Evolutionary conservation across 1,284 basidiomycete species (phyloP), one percentile per base, ranked within the genome.

Genomic region (Malassezia nana): DNA sequence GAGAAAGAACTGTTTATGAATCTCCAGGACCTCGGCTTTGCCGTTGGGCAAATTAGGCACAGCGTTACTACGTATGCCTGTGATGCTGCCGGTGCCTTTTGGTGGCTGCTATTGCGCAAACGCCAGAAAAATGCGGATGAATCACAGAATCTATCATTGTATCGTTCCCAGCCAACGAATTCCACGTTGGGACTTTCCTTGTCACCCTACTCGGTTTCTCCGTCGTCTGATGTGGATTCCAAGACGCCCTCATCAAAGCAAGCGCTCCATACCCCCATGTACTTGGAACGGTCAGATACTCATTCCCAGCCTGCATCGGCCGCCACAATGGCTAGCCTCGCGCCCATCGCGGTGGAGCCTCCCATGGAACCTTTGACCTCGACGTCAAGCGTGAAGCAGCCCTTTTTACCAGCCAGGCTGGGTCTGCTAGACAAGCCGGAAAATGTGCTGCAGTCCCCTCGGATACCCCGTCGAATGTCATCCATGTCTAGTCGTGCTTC

Each of bases 31-130:
- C 77, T 95, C 6, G 92, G 94, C 0, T 83, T 96, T 59, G 92
- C 98, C 71, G 87, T 86, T 0, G 89, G 87, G 9, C 94, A 98
- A 75, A 86, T 96, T 52, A 84, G 86, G 18, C 91, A 98, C 73
- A 89, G 86, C 1, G 90, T 96, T 6, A 79, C 86, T 41, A 85
- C 81, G 24, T 83, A 95, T 75, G 92, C 94, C 0, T 98, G 92
- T 69, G 92, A 98, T 74, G 80, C 87, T 0, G 82, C 86, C 6
- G 86, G 89, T 9, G 89, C 91, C 1, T 77, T 89, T 10, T 98
- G 92, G 92, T 98, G 94, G 94, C 87, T 95, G 79, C 77, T 98
- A 46, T 83, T 86, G 67, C 81, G 84, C 63, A 38, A 39, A 16
- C n/a, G n/a, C 3, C n/a, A 10, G 10, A 5, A 20, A 10, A 38